These are phyloP conservation scores for Chaetoceros tenuissimus DNA, from an alignment of 108 stramenopile genomes.

Conservation along the genomic window DNA sequence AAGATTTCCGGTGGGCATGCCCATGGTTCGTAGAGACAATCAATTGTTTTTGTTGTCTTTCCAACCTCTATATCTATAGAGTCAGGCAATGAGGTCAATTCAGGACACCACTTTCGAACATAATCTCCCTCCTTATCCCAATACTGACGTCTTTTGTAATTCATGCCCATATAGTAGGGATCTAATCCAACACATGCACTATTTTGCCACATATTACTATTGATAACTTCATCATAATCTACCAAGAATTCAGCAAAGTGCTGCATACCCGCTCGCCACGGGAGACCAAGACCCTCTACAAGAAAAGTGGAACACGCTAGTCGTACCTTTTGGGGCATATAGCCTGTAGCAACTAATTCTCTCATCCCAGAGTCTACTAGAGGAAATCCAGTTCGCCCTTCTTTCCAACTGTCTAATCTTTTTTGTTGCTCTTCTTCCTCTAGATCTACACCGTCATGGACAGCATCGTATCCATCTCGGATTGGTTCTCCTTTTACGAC, in stretches of 20 bases:
- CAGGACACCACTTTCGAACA: conserved; percentile 6
- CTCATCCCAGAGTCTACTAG: conserved; percentile 46
- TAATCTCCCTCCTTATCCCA: conserved; percentile 6
- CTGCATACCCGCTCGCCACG: conserved; percentile 27
- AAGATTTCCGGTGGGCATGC: neutral
- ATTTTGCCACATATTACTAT: conserved; percentile 50
- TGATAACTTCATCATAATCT: conserved; percentile 37
- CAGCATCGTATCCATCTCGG: conserved; percentile 10
- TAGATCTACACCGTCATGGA: neutral
- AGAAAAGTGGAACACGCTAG: conserved; percentile 21
- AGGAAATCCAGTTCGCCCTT: conserved; percentile 28
- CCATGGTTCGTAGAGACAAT: conserved; percentile 14
- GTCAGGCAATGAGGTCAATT: conserved; percentile 2
- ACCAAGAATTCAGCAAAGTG: conserved; percentile 33
- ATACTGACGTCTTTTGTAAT: neutral
- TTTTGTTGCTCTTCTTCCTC: neutral
- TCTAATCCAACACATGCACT: conserved; percentile 34
- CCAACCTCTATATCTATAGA: neutral
- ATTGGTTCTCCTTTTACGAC: conserved; percentile 10
- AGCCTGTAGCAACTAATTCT: conserved; percentile 28
- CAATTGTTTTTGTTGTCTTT: neutral
- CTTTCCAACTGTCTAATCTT: conserved; percentile 19
- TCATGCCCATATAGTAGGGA: conserved; percentile 30
- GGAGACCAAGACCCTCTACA: conserved; percentile 29
- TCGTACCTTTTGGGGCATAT: conserved; percentile 36